These are phyloP conservation scores for Colletotrichum magnum DNA, from an alignment of 2,329 filamentous ascomycete genomes.

Conservation along the genomic window DNA sequence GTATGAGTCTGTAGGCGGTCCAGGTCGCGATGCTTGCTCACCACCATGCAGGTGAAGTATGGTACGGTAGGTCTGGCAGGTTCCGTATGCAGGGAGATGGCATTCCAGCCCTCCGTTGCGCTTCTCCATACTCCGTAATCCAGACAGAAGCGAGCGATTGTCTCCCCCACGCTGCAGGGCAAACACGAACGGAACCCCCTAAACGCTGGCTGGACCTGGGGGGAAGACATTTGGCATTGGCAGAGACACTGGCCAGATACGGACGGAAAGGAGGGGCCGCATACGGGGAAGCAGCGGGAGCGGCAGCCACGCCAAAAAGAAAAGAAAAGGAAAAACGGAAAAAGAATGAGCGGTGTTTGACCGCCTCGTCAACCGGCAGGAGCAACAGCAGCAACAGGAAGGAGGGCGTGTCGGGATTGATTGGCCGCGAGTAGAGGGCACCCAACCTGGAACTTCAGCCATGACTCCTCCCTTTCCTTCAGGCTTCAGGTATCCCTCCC, in stretches of 20 bases:
- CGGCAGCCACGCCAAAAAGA: conserved; percentile 8
- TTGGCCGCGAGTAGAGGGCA: conserved; percentile 24
- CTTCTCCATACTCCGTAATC: background rate
- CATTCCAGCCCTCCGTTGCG: conserved; percentile 28
- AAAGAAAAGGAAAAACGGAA: conserved; percentile 25
- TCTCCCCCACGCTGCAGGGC: conserved; percentile 34
- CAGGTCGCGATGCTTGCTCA: conserved; percentile 12
- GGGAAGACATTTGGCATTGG: background rate
- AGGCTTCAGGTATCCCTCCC: background rate
- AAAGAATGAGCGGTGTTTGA: conserved; percentile 41
- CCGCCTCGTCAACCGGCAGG: conserved; percentile 27
- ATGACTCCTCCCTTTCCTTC: conserved; percentile 15
- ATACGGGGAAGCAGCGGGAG: conserved; percentile 39
- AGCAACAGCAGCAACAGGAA: too few species aligned
- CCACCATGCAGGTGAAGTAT: background rate
- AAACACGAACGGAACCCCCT: conserved; percentile 19
- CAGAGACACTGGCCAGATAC: conserved; percentile 2
- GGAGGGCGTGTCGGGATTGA: conserved; percentile 31
- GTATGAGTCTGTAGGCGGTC: conserved; percentile 8
- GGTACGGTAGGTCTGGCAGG: background rate
- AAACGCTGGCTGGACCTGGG: background rate
- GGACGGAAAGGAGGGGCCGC: conserved; percentile 9
- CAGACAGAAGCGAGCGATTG: background rate
- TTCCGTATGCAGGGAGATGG: conserved; percentile 27
- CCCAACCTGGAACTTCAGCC: background rate